These are phyloP conservation scores for Oidiodendron maius DNA, from an alignment of 495 filamentous ascomycete species.

Conservation along the genomic window DNA sequence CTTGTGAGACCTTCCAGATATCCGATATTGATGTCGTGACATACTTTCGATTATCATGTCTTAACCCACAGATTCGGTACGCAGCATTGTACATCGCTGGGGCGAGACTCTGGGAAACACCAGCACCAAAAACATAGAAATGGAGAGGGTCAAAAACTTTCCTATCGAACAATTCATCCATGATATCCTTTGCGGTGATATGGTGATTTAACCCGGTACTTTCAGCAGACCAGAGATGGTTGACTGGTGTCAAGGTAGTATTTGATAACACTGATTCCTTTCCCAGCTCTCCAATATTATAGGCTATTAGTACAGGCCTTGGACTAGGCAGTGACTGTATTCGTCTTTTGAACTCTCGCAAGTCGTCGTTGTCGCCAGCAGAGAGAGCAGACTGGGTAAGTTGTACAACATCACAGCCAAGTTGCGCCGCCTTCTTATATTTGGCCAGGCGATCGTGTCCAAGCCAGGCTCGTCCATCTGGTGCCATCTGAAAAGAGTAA, in stretches of 20 bases:
- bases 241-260: constrained; percentile 60
- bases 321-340: constrained; percentile 32
- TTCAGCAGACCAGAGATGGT: constrained; percentile 44
- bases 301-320: constrained; percentile 59
- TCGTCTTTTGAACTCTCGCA: constrained; percentile 47
- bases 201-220: constrained; percentile 24
- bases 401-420: constrained; percentile 67
- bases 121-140: constrained; percentile 70
- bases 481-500: constrained; percentile 47
- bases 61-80: constrained; percentile 64
- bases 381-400: constrained; percentile 56
- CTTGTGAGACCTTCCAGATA: constrained; percentile 56
- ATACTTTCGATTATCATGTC: constrained; percentile 61
- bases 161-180: constrained; percentile 44
- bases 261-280: constrained; percentile 64
- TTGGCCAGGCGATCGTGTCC: constrained; percentile 49
- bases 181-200: constrained; percentile 50
- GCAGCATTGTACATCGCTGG: constrained; percentile 78
- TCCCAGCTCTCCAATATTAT: constrained; percentile 65
- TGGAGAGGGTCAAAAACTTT: constrained; percentile 54
- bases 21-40: constrained; percentile 57
- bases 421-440: constrained; percentile 48
- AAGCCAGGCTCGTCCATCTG: constrained; percentile 52
- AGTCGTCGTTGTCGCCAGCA: constrained; percentile 51
- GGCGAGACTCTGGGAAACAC: constrained; percentile 68